Evolutionary conservation across 148 eudicot species (phyloP).

Genomic region (Oxyria digyna): DNA sequence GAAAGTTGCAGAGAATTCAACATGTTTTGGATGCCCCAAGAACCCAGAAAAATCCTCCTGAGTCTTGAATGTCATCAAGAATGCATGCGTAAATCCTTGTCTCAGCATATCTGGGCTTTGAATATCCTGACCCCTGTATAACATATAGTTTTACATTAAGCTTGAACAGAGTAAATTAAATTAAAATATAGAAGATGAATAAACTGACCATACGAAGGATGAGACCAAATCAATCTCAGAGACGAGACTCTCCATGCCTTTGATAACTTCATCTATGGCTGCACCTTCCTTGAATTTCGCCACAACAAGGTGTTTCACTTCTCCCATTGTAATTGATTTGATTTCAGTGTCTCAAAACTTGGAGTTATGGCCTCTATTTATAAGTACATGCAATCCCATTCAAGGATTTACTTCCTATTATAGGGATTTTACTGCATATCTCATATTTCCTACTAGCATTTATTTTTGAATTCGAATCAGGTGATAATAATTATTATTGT

Average conservation of each 20-base stretch:
- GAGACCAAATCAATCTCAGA: conserved; percentile 47
- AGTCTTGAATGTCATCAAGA: conserved; percentile 55
- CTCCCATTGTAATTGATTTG: conserved; percentile 23
- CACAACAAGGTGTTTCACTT: conserved; percentile 77
- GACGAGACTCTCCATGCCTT: conserved; percentile 65
- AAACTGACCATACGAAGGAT: conserved; percentile 65
- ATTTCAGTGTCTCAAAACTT: not conserved
- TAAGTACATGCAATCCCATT: not conserved
- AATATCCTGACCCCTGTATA: conserved; percentile 64
- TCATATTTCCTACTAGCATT: no score
- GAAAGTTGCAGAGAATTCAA: conserved; percentile 52
- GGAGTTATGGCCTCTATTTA: not conserved
- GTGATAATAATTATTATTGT: no score
- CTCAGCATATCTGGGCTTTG: conserved; percentile 76
- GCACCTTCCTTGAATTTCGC: conserved; percentile 81
- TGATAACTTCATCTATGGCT: conserved; percentile 51
- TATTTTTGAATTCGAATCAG: no score
- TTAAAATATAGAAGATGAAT: no score
- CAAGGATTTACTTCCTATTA: no score
- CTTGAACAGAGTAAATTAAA: not conserved
- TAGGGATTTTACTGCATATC: not conserved
- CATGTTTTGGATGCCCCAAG: conserved; percentile 53
- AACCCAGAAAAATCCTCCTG: conserved; percentile 57
- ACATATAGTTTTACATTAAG: not conserved
- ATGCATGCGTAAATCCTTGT: conserved; percentile 88